Evolutionary conservation across 1,284 basidiomycete genomes (phyloP).

Genomic region (Trichosporon ovoides): DNA sequence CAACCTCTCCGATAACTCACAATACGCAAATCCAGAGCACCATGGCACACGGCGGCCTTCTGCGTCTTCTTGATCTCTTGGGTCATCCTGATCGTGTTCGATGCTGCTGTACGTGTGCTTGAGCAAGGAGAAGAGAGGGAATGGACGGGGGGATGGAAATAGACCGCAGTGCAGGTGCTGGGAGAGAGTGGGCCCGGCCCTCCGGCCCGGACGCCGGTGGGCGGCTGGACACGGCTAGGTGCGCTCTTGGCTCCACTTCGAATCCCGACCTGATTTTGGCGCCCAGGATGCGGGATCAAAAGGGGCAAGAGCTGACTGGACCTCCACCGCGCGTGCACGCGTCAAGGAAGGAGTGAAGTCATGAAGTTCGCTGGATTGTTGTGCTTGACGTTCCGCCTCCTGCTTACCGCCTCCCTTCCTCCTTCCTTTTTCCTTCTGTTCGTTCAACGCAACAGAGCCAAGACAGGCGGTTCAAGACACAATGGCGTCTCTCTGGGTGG

Average conservation of each 20-base stretch:
- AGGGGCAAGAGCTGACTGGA: neutral
- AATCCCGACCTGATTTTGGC: neutral
- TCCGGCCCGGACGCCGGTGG: neutral
- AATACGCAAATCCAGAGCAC: slow-evolving; percentile 51
- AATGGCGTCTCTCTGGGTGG: slow-evolving; percentile 81
- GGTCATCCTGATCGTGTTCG: neutral
- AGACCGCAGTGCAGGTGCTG: neutral
- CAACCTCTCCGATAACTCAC: slow-evolving; percentile 33
- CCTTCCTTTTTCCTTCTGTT: neutral
- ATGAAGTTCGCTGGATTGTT: neutral
- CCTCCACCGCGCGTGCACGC: neutral
- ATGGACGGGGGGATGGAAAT: neutral
- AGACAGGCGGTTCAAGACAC: neutral
- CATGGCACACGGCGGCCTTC: slow-evolving; percentile 49
- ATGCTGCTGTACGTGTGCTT: neutral
- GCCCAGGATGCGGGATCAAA: neutral
- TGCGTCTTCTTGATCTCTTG: slow-evolving; percentile 25
- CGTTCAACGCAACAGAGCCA: neutral
- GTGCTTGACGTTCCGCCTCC: neutral
- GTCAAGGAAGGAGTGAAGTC: neutral
- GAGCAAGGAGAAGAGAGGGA: neutral
- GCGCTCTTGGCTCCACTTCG: neutral
- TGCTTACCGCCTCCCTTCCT: too few relatives aligned
- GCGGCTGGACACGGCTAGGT: neutral
- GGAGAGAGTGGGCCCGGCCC: neutral